Base-by-base conservation (phyloP, 2,329 filamentous ascomycete genomes). In the Neurospora sp. region DNA sequence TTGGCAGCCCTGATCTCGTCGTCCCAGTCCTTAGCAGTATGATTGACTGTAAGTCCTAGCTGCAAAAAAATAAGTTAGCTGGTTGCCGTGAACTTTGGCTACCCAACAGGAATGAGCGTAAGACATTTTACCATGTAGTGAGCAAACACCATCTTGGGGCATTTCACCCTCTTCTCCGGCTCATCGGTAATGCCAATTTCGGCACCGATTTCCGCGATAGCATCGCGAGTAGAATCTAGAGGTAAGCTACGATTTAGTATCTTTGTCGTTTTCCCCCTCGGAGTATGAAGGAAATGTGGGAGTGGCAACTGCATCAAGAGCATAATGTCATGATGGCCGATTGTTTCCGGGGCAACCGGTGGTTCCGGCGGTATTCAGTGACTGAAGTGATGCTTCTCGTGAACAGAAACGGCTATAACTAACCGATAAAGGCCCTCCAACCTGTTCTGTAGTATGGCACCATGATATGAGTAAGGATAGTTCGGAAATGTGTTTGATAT, bases 1-100 rank as follows among this genome's bases (percentile, higher is more conserved):
- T 79, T 73, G 17, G 80, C 80, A 12, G 76, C 72, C n/a, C 66
- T 66, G 67, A 81, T 78, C 69, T 82, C 80, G 15, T 75, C 74
- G 66, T 69, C 52, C 79, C 79, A 81, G 69, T 79, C 76, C 36
- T 74, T 71, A 15, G 69, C 68, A 0, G 73, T 69, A 69, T 81
- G 79, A 37, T 72, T 74, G 69, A 74, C 72, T 12, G 78, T 78
- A 43, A 81, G 73, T 68, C 79, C 79, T 68, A 80, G 76, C 77
- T 78, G 36, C 19, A 33, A 28, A 33, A 17, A 1, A 39, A 5
- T 17, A n/a, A 36, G 40, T 57, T 66, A 68, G 28, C 28, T 15
- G 37, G 15, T 33, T 33, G 6, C 33, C 33, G 62, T 8, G 23
- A 23, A 4, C 38, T 19, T 38, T 46, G 17, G 8, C 5, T 8